Percentiles rank a stretch among this genome's conserved stretches.
Evolutionary conservation across 78 protist species (phyloP).

Genomic region (Pigoraptor vietnamica): DNA sequence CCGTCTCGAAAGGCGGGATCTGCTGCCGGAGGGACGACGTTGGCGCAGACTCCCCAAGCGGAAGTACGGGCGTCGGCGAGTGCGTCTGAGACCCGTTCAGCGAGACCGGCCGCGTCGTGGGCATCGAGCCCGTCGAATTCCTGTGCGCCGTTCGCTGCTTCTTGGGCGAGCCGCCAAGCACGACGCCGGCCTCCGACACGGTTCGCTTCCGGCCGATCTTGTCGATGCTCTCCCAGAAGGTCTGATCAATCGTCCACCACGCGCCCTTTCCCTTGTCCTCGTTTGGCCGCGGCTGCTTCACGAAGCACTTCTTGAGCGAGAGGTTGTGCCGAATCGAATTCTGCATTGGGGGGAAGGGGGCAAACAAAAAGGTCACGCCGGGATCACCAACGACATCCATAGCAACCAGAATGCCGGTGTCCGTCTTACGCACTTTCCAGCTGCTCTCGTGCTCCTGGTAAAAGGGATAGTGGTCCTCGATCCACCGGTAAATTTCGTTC

Average conservation of each 20-base stretch:
- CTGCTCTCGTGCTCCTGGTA: not conserved
- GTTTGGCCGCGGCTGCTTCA: not conserved
- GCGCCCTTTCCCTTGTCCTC: constrained; percentile 13
- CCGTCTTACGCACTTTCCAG: constrained; percentile 10
- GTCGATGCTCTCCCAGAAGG: not conserved
- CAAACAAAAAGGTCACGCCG: no score
- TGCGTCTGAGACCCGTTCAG: not conserved
- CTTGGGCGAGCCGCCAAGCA: not conserved
- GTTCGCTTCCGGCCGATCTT: not conserved
- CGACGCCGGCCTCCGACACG: not conserved
- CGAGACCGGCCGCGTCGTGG: not conserved
- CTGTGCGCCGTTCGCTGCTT: not conserved
- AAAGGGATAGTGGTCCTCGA: not conserved
- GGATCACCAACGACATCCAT: no score
- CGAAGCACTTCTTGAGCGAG: not conserved
- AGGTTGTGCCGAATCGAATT: constrained; percentile 15
- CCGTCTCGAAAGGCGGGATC: no score
- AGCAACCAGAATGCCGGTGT: no score
- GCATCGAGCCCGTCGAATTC: not conserved
- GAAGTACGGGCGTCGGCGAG: not conserved
- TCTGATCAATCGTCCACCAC: not conserved
- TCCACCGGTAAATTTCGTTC: not conserved
- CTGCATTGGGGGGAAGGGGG: not conserved
- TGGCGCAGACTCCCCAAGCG: not conserved
- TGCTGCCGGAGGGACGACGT: not conserved